Evolutionary conservation across 768 basidiomycete genomes (phyloP).

Genomic region (Boletus speciosus): DNA sequence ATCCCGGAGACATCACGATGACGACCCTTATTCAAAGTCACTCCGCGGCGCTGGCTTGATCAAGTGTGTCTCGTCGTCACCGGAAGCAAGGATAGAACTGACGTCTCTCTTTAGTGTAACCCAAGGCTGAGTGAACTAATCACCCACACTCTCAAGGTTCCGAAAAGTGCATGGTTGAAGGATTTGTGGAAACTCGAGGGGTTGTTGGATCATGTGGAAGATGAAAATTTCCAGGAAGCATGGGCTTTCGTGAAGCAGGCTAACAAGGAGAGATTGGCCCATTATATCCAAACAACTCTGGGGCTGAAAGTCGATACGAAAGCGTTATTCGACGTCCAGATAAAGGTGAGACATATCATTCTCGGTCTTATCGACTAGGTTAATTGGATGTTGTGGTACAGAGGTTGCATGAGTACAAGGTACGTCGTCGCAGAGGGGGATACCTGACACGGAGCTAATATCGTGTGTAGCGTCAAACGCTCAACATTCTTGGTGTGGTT

Average conservation of each 20-base stretch:
- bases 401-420: constrained; percentile 93
- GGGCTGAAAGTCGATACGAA: constrained; percentile 69
- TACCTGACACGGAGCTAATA: not conserved
- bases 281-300: constrained; percentile 66
- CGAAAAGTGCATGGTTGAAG: constrained; percentile 81
- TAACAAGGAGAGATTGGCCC: constrained; percentile 88
- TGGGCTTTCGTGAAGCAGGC: constrained; percentile 85
- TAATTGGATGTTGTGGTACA: constrained; percentile 29
- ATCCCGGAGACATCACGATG: not conserved
- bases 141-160: constrained; percentile 71
- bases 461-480: constrained; percentile 69
- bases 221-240: constrained; percentile 68
- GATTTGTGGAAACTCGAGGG: constrained; percentile 75
- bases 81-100: not conserved
- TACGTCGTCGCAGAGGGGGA: constrained; percentile 17
- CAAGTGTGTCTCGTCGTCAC: constrained; percentile 40
- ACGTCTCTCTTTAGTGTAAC: constrained; percentile 61
- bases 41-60: constrained; percentile 90
- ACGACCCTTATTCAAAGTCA: constrained; percentile 46
- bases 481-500: constrained; percentile 90
- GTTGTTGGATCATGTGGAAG: constrained; percentile 68
- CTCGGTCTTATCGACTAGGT: not conserved
- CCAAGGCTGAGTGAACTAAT: constrained; percentile 83
- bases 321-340: constrained; percentile 90
- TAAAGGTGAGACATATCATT: constrained; percentile 49